These are phyloP conservation scores for Quillaja saponaria DNA, from an alignment of 306 rosid species.

Conservation along the genomic window DNA sequence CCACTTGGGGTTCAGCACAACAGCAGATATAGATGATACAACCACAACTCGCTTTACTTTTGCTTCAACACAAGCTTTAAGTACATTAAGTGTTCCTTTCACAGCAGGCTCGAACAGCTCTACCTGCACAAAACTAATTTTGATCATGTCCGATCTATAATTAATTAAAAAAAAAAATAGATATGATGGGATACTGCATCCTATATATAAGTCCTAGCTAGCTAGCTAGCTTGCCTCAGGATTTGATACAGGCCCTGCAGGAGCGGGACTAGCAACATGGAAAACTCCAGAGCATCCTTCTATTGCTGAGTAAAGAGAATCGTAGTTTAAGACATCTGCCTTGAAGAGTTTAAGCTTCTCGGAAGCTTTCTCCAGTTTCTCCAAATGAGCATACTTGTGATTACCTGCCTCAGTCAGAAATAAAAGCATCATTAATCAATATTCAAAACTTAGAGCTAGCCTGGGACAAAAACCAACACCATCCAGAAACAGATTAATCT, in stretches of 20 bases:
- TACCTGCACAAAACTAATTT: conserved; percentile 36
- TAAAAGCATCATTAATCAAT: no score
- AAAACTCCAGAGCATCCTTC: conserved; percentile 49
- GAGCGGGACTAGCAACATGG: conserved; percentile 59
- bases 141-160: background rate
- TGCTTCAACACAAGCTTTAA: conserved; percentile 43
- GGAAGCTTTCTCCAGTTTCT: conserved; percentile 38
- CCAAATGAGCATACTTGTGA: conserved; percentile 39
- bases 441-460: no score
- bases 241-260: conserved; percentile 30
- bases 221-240: no score
- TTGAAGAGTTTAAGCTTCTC: conserved; percentile 44
- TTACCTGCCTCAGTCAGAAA: conserved; percentile 22
- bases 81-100: conserved; percentile 59
- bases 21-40: conserved; percentile 38
- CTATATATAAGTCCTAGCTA: no score
- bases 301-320: conserved; percentile 43
- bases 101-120: conserved; percentile 69
- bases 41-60: conserved; percentile 41
- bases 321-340: conserved; percentile 40
- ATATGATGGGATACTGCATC: no score
- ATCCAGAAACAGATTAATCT: background rate
- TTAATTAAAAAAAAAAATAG: background rate
- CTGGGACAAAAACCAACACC: background rate
- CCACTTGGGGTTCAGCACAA: conserved; percentile 17